phyloP scores from a whole-genome alignment of 2,329 filamentous ascomycete species.

The Cordyceps tenuipes region DNA sequence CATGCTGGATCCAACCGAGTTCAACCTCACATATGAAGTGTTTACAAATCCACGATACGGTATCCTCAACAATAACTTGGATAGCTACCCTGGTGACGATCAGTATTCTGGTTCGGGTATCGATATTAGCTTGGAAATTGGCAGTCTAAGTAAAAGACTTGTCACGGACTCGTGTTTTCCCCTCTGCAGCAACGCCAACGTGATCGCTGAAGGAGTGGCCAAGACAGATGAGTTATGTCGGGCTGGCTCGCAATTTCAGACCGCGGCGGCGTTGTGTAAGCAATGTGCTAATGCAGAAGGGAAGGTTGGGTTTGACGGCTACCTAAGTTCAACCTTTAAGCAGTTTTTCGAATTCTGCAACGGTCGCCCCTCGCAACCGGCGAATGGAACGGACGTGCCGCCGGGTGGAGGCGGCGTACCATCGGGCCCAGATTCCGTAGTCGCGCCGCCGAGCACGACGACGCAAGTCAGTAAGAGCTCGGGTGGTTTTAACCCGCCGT shows the following conservation, averaged over 20 bases:
- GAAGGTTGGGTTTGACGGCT: slow-evolving; percentile 14
- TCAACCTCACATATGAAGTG: slow-evolving; percentile 55
- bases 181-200: not conserved
- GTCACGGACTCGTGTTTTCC: too few species aligned
- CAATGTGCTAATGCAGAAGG: slow-evolving; percentile 30
- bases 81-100: too few species aligned
- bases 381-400: too few species aligned
- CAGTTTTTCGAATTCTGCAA: slow-evolving; percentile 42
- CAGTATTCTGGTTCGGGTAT: too few species aligned
- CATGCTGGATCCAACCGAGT: slow-evolving; percentile 52
- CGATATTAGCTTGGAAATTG: too few species aligned
- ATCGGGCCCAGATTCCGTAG: slow-evolving; percentile 19
- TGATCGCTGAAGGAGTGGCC: too few species aligned
- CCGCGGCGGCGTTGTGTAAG: slow-evolving; percentile 29
- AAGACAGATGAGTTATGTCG: too few species aligned
- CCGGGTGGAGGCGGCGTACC: not conserved
- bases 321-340: slow-evolving; percentile 29
- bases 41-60: slow-evolving; percentile 32
- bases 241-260: too few species aligned
- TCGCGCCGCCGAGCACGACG: slow-evolving; percentile 18
- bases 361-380: slow-evolving; percentile 16
- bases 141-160: too few species aligned
- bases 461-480: slow-evolving; percentile 19
- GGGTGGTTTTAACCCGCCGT: slow-evolving; percentile 13
- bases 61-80: too few species aligned